These are phyloP conservation scores for Hericium erinaceus DNA, from an alignment of 768 basidiomycete species.

Conservation along the genomic window DNA sequence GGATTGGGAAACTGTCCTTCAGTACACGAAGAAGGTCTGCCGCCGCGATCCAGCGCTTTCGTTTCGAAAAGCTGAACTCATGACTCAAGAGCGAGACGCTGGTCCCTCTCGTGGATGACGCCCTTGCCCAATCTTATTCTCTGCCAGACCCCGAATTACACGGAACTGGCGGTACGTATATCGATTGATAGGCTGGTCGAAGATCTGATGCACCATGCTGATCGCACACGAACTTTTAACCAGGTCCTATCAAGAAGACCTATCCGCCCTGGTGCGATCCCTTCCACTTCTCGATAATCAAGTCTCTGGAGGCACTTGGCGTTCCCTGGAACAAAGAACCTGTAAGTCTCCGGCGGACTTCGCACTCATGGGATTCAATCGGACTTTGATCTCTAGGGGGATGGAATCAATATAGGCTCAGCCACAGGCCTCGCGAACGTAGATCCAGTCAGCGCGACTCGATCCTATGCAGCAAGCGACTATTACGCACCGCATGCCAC, in stretches of 20 bases:
- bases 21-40: slow-evolving; percentile 18
- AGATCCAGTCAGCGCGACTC: slow-evolving; percentile 17
- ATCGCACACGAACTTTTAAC: too few relatives aligned
- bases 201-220: background rate
- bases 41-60: too few relatives aligned
- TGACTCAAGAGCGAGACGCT: slow-evolving; percentile 6
- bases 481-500: slow-evolving; percentile 22
- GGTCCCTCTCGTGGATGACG: background rate
- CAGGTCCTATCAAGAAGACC: slow-evolving; percentile 13
- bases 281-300: slow-evolving; percentile 5
- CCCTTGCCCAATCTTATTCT: background rate
- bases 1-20: slow-evolving; percentile 17
- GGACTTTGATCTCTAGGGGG: slow-evolving; percentile 1
- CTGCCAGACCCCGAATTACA: slow-evolving; percentile 2
- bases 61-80: too few relatives aligned
- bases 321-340: slow-evolving; percentile 12
- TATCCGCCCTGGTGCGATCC: slow-evolving; percentile 8
- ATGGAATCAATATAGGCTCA: slow-evolving; percentile 10
- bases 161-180: slow-evolving; percentile 4
- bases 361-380: too few relatives aligned
- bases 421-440: slow-evolving; percentile 3
- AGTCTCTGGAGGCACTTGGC: slow-evolving; percentile 9
- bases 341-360: background rate
- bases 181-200: background rate
- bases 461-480: slow-evolving; percentile 20